A percentile compares a stretch with the other conserved stretches of the same genome.
Evolutionary conservation across 2,329 filamentous ascomycete genomes (phyloP).

Genomic region (Zalaria obscura): DNA sequence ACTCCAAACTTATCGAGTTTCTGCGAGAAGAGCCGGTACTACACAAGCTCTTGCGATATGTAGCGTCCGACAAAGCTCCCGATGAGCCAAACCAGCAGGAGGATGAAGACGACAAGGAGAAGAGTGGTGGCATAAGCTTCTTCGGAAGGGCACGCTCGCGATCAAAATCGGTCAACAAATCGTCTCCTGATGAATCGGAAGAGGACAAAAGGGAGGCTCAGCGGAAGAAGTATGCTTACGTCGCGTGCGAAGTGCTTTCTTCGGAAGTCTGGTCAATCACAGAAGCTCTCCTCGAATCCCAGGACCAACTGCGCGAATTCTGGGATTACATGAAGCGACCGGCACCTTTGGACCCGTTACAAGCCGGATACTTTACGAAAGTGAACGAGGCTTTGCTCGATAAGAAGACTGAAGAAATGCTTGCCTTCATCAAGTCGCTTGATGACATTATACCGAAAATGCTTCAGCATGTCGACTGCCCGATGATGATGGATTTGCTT

Average conservation of each 20-base stretch:
- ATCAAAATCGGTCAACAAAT: constrained; percentile 27
- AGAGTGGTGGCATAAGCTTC: constrained; percentile 27
- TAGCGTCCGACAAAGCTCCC: constrained; percentile 56
- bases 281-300: constrained; percentile 80
- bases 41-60: constrained; percentile 76
- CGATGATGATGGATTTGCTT: constrained; percentile 95
- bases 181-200: constrained; percentile 26
- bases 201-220: constrained; percentile 75
- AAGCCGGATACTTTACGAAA: constrained; percentile 96
- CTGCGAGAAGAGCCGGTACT: constrained; percentile 77
- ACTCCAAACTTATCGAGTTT: constrained; percentile 93
- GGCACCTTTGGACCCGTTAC: constrained; percentile 78
- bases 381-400: constrained; percentile 96
- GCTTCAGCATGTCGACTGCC: constrained; percentile 87
- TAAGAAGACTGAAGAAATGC: constrained; percentile 96
- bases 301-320: constrained; percentile 63
- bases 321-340: constrained; percentile 79
- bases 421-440: constrained; percentile 72
- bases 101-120: constrained; percentile 32
- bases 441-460: constrained; percentile 73
- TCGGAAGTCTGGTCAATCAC: constrained; percentile 96
- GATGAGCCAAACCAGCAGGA: constrained; percentile 25
- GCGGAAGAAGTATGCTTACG: constrained; percentile 84
- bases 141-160: constrained; percentile 29
- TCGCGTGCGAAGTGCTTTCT: constrained; percentile 83